phyloP scores from a whole-genome alignment of 768 basidiomycete species.

The Scleroderma citrinum region DNA sequence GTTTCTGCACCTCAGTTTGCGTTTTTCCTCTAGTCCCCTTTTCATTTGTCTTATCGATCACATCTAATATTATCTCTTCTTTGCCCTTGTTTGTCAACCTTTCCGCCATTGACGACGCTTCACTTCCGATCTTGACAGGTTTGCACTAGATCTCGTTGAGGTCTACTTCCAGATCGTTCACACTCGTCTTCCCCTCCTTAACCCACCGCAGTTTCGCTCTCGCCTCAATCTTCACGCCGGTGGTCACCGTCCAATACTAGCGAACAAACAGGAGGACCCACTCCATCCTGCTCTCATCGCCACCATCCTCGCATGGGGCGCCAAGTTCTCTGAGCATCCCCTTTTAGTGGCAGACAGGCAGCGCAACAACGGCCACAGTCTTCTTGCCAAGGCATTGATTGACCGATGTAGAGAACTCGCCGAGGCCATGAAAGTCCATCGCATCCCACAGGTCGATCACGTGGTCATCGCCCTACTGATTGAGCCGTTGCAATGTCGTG shows the following conservation, averaged over 20 bases:
- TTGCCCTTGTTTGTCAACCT: not conserved
- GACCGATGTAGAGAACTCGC: conserved; percentile 80
- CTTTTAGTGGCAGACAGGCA: conserved; percentile 74
- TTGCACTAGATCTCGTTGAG: conserved; percentile 89
- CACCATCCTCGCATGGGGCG: conserved; percentile 85
- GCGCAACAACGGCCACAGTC: conserved; percentile 64
- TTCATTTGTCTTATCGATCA: conserved; percentile 25
- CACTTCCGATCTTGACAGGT: conserved; percentile 41
- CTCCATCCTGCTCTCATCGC: conserved; percentile 75
- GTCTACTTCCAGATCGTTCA: conserved; percentile 93
- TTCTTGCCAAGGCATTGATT: conserved; percentile 71
- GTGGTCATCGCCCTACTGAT: conserved; percentile 77
- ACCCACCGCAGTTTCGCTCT: conserved; percentile 73
- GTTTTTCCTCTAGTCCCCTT: conserved; percentile 11
- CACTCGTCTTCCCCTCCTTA: conserved; percentile 80
- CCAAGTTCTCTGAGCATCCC: conserved; percentile 90
- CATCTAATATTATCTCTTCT: conserved; percentile 5
- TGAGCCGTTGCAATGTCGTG: conserved; percentile 83
- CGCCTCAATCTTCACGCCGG: conserved; percentile 47
- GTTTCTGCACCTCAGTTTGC: conserved; percentile 10
- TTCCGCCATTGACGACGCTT: conserved; percentile 8
- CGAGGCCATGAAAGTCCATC: conserved; percentile 82
- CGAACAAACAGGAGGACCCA: conserved; percentile 34
- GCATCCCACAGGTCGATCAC: conserved; percentile 72
- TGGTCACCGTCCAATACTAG: conserved; percentile 17